Percentiles rank a stretch among this genome's conserved stretches.
Conservation (phyloP, 163 green algal genomes). For the Scenedesmus sp. region DNA sequence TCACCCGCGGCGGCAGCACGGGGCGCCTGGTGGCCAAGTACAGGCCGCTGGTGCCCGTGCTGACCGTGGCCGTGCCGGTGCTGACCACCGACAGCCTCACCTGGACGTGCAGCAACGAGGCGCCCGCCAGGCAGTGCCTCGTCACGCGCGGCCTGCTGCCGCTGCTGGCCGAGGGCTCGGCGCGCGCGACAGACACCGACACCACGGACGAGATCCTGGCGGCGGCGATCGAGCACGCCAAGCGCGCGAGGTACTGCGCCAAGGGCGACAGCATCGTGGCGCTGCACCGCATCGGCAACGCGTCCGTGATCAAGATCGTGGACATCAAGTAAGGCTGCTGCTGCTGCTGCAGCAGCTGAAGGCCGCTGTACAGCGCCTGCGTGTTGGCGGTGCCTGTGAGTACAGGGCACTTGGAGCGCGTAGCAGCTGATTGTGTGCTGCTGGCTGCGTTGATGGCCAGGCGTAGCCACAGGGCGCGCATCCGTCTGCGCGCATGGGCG, state of each 20-base stretch:
- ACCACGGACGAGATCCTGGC: conserved; percentile 96
- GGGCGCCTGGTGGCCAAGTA: conserved; percentile 98
- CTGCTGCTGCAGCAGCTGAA: not conserved
- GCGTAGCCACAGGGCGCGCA: not conserved
- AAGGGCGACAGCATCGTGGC: conserved; percentile 94
- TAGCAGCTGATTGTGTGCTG: not conserved
- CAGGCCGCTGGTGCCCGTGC: conserved; percentile 91
- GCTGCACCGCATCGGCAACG: conserved; percentile 96
- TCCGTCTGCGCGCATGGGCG: not conserved
- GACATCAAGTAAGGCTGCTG: conserved; percentile 67
- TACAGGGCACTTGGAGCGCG: not conserved
- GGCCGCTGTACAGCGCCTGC: not conserved
- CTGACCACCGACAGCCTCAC: conserved; percentile 90
- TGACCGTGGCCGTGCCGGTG: conserved; percentile 93
- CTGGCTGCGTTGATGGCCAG: not conserved
- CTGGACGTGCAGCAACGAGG: conserved; percentile 91
- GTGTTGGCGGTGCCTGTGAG: not conserved
- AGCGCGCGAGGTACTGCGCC: conserved; percentile 82
- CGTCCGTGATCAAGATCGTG: conserved; percentile 96
- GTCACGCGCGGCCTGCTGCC: conserved; percentile 91
- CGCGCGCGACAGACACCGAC: conserved; percentile 92
- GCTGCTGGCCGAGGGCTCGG: conserved; percentile 94
- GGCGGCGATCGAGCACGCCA: conserved; percentile 88
- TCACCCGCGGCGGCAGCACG: conserved; percentile 93
- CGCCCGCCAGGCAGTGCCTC: conserved; percentile 87